Conservation (phyloP, 2,329 filamentous ascomycete genomes). For the Chrysoporthe austroafricana region DNA sequence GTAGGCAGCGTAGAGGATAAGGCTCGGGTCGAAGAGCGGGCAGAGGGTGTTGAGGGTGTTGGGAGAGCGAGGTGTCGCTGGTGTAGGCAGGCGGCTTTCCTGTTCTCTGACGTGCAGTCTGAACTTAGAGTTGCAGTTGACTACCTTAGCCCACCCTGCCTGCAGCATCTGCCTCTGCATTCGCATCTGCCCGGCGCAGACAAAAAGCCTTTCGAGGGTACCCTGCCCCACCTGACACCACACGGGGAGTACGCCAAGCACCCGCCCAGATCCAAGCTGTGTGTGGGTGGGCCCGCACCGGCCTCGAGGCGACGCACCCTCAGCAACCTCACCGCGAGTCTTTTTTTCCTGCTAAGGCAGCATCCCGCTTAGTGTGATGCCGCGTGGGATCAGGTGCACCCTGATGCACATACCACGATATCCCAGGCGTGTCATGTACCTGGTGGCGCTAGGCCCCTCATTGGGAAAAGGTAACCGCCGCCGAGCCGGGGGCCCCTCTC, state of each 20-base stretch:
- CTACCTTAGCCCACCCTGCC: background rate
- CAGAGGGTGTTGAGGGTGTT: background rate
- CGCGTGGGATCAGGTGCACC: conserved; percentile 1
- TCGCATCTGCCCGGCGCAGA: background rate
- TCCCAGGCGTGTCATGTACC: background rate
- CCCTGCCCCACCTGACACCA: conserved; percentile 1
- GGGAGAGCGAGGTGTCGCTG: background rate
- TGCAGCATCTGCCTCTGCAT: background rate
- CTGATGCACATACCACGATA: background rate
- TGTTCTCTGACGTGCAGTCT: conserved; percentile 1
- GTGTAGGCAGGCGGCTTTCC: background rate
- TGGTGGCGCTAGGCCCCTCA: background rate
- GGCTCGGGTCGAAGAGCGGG: background rate
- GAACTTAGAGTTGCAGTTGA: background rate
- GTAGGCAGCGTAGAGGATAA: background rate
- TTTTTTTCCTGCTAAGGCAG: background rate
- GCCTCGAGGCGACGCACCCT: background rate
- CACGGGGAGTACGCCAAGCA: background rate
- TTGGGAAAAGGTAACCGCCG: background rate
- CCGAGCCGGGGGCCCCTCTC: background rate
- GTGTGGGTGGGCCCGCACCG: background rate
- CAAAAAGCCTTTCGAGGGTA: background rate
- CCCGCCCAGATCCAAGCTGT: background rate
- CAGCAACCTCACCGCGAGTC: too few relatives aligned
- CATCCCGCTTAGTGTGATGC: conserved; percentile 2